Evolutionary conservation across 192 early-diverging fungal species (phyloP), one percentile per base, ranked within the genome.

Genomic region (Cetraspora pellucida): DNA sequence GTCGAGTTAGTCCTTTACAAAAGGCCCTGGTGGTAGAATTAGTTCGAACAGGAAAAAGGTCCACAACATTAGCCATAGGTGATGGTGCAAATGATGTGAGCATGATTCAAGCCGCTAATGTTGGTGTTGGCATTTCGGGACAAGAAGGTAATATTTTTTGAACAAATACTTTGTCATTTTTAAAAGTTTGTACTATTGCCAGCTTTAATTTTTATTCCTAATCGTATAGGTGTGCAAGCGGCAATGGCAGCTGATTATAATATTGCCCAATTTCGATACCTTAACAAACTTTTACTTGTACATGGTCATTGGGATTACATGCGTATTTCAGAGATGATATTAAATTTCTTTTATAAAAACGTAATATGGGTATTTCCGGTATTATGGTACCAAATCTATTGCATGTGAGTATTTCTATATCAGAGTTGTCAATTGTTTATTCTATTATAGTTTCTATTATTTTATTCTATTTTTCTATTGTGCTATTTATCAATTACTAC

Each of bases 311-410:
- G 91, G 91, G 91, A 91, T 61, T 98, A 98, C 81, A 84, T 92
- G 78, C 88, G 96, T 44, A 96, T 95, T 30, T 84, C 94, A 21
- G 93, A 96, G 78, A 90, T 97, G 87, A 93, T 96, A 17, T 87
- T 97, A 73, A 94, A 90, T 76, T 97, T 95, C 80, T 98, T 97
- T 81, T 97, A 96, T 89, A 99, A 99, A 80, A 97, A 98, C 81
- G 89, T 97, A 0, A 87, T 97, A 27, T 96, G 94, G 94, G 89
- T 96, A 2, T 94, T 95, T 81, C 90, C 94, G 17, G 89, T 93
- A 1, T 93, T 99, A 70, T 98, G 95, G 96, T 96, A 88, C 87
- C 95, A 96, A 80, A 95, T 98, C 79, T 94, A 92, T 81, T 93
- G 90, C 84, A 92, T 91, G 89, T 95, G 77, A 67, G 70, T 74